phyloP scores from a whole-genome alignment of 768 basidiomycete genomes.

The Suillus sp. region DNA sequence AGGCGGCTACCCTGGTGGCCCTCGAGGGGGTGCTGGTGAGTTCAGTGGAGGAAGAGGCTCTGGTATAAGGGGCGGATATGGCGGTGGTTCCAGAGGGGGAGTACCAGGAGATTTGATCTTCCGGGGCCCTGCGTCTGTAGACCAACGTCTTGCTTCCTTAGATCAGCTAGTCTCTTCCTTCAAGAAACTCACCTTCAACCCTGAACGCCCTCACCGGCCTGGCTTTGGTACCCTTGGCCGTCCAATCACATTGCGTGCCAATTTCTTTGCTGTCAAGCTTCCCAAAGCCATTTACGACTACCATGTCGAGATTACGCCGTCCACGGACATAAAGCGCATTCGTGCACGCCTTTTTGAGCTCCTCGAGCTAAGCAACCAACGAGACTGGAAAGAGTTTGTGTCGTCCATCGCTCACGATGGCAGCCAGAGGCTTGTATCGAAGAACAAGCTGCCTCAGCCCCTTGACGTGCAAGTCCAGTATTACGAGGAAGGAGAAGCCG shows the following conservation, averaged over 20 bases:
- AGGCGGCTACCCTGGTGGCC: slow-evolving; percentile 12
- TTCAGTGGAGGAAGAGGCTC: slow-evolving; percentile 19
- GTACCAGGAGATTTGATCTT: slow-evolving; percentile 31
- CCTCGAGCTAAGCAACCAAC: slow-evolving; percentile 39
- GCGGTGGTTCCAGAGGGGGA: slow-evolving; percentile 31
- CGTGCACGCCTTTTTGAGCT: slow-evolving; percentile 43
- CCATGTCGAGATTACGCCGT: slow-evolving; percentile 40
- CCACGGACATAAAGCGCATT: slow-evolving; percentile 39
- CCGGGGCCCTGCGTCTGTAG: slow-evolving; percentile 34
- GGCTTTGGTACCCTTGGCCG: slow-evolving; percentile 45
- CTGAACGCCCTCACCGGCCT: slow-evolving; percentile 47
- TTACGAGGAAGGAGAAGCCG: slow-evolving; percentile 42
- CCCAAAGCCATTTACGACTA: slow-evolving; percentile 50
- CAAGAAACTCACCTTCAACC: slow-evolving; percentile 30
- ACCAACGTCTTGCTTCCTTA: slow-evolving; percentile 33
- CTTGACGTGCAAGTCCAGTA: slow-evolving; percentile 36
- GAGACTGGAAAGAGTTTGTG: slow-evolving; percentile 40
- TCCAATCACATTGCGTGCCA: slow-evolving; percentile 45
- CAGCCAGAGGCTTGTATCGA: slow-evolving; percentile 43
- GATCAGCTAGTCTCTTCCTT: slow-evolving; percentile 33
- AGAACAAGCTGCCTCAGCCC: slow-evolving; percentile 39
- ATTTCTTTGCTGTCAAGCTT: slow-evolving; percentile 50
- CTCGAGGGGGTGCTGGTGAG: slow-evolving; percentile 13
- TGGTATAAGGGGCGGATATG: slow-evolving; percentile 24
- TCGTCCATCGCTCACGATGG: slow-evolving; percentile 43